These are phyloP conservation scores for Wickerhamiella parazyma DNA, from an alignment of 805 yeast genomes.

Conservation along the genomic window DNA sequence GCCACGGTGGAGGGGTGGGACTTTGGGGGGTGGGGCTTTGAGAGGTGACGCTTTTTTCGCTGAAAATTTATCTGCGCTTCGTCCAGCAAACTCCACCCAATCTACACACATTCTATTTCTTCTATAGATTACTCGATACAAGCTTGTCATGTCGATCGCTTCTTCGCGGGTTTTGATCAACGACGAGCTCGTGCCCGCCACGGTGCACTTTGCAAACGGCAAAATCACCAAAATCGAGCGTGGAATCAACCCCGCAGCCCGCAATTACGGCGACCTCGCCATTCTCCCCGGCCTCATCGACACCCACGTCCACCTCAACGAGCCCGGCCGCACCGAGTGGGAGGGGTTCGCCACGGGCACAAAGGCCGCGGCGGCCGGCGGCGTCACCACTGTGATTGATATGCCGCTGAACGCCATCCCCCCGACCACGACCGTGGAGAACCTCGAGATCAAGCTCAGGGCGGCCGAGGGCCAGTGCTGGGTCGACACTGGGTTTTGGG, in stretches of 20 bases:
- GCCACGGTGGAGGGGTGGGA: constrained; percentile 7
- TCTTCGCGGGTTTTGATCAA: constrained; percentile 19
- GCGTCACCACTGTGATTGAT: constrained; percentile 89
- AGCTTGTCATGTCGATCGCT: constrained; percentile 3
- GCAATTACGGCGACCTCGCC: constrained; percentile 47
- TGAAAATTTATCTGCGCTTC: too few species aligned
- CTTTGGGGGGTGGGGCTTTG: too few species aligned
- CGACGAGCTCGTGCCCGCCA: constrained; percentile 20
- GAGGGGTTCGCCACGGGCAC: constrained; percentile 97
- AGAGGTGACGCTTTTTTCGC: too few species aligned
- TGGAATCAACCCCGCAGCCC: constrained; percentile 23
- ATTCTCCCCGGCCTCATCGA: constrained; percentile 88
- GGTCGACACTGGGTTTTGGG: constrained; percentile 96
- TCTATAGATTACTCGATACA: neutral
- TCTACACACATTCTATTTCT: too few species aligned
- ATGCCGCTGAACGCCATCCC: constrained; percentile 96
- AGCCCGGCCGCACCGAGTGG: constrained; percentile 98
- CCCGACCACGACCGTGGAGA: constrained; percentile 76
- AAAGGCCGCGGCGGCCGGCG: constrained; percentile 87
- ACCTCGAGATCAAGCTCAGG: constrained; percentile 56
- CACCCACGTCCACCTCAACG: constrained; percentile 87
- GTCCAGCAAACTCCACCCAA: too few species aligned
- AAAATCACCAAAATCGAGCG: constrained; percentile 40
- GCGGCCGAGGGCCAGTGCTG: constrained; percentile 76
- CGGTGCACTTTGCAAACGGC: constrained; percentile 32